Conservation (phyloP, 306 rosid genomes). For the apple (Malus domestica) region ASM211411v1 NC_041805.1:24257001-24257500, state of each 20-base stretch:
- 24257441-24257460: no score
- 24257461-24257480: no score
- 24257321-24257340: conserved; percentile 54
- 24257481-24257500: background rate
- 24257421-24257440: conserved; percentile 17
- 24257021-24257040: no score
- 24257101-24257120: no score
- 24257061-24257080: background rate
- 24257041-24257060: no score
- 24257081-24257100: background rate
- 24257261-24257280: conserved; percentile 58
- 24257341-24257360: conserved; percentile 55
- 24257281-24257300: conserved; percentile 62
- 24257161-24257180: background rate
- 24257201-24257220: conserved; percentile 23
- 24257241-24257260: conserved; percentile 47
- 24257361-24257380: conserved; percentile 57
- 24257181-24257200: background rate
- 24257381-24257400: conserved; percentile 51
- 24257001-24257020: no score
- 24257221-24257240: conserved; percentile 33
- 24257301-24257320: conserved; percentile 42
- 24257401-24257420: conserved; percentile 73
- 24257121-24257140: no score
- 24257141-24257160: background rate